These are phyloP conservation scores for Coniosporium apollinis DNA, from an alignment of 495 filamentous ascomycete species.

Conservation along the genomic window DNA sequence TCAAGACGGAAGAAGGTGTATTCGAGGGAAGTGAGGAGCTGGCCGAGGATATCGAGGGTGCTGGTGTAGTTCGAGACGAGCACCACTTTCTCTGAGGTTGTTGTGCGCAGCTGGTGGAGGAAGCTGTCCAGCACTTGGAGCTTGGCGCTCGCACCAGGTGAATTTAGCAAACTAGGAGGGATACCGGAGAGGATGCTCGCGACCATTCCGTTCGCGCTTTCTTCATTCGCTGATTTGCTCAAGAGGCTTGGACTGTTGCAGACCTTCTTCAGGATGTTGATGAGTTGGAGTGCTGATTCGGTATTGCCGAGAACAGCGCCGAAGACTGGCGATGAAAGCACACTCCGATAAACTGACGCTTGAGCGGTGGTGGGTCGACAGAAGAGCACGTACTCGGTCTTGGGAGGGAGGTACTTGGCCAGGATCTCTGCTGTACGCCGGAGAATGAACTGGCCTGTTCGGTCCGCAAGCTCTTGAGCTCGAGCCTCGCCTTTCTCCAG, in stretches of 20 bases:
- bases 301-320: conserved; percentile 45
- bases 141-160: conserved; percentile 47
- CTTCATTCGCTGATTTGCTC: conserved; percentile 23
- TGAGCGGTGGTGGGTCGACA: conserved; percentile 58
- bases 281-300: conserved; percentile 55
- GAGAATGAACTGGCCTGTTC: conserved; percentile 60
- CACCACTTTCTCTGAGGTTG: conserved; percentile 57
- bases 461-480: conserved; percentile 46
- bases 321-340: conserved; percentile 55
- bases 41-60: conserved; percentile 53
- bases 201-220: conserved; percentile 21
- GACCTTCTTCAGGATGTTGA: conserved; percentile 66
- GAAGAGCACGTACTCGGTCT: conserved; percentile 64
- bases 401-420: conserved; percentile 55
- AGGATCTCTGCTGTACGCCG: conserved; percentile 60
- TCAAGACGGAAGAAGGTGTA: conserved; percentile 58
- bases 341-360: conserved; percentile 47
- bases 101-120: conserved; percentile 41
- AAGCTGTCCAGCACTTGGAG: conserved; percentile 55
- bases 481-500: conserved; percentile 57
- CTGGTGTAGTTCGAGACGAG: conserved; percentile 72
- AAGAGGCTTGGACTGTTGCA: conserved; percentile 65
- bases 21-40: conserved; percentile 43
- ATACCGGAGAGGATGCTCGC: conserved; percentile 39
- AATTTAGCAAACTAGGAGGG: conserved; percentile 39